phyloP scores from a whole-genome alignment of 768 basidiomycete genomes.

The Naematelia encephala region DNA sequence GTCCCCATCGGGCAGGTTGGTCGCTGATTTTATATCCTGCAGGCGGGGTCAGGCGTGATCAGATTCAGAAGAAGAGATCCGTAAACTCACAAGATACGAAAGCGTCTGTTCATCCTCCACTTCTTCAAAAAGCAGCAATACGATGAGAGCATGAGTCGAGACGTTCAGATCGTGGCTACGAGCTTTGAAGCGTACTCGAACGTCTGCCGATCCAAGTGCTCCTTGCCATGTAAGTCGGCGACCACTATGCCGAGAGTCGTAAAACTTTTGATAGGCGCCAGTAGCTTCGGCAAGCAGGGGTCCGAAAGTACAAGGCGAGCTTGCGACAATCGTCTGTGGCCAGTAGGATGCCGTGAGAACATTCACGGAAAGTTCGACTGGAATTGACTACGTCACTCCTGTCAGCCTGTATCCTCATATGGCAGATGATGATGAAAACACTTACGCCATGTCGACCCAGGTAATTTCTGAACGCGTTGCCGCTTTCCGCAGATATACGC shows the following conservation, averaged over 20 bases:
- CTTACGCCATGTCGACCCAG: constrained; percentile 61
- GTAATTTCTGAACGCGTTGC: constrained; percentile 63
- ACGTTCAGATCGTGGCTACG: constrained; percentile 86
- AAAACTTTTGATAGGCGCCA: constrained; percentile 82
- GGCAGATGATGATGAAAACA: constrained; percentile 7
- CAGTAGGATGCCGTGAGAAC: constrained; percentile 97
- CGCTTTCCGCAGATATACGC: constrained; percentile 70
- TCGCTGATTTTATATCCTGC: constrained; percentile 79
- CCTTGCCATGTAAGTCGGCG: constrained; percentile 89
- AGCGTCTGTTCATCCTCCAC: constrained; percentile 65
- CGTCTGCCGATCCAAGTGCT: constrained; percentile 83
- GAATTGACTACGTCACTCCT: constrained; percentile 58
- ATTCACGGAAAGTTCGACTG: constrained; percentile 77
- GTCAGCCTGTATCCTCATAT: neutral
- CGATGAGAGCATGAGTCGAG: constrained; percentile 79
- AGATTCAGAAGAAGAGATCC: neutral
- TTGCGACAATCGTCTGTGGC: constrained; percentile 69
- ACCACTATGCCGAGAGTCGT: constrained; percentile 82
- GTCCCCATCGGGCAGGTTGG: constrained; percentile 69
- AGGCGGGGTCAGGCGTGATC: too few species aligned
- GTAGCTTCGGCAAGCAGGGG: constrained; percentile 62
- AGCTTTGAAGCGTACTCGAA: constrained; percentile 73
- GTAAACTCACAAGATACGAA: constrained; percentile 64
- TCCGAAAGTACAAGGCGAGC: constrained; percentile 63
- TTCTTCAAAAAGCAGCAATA: constrained; percentile 81